Conservation (phyloP, 306 rosid genomes). For the Quercus ilex region DNA sequence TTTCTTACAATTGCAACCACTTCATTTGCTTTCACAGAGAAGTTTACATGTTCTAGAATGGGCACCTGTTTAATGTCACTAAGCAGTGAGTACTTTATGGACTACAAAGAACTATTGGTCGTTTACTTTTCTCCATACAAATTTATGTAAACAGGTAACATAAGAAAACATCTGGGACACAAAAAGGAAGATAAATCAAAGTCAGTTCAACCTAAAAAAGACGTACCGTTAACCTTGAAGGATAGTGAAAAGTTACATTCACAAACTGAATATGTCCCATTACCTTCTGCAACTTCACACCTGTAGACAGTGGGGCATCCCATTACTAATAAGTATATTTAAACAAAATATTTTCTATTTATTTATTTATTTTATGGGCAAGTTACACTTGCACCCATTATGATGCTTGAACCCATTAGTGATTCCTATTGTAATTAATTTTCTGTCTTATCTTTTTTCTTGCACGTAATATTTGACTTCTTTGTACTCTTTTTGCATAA, state of each 20-base stretch:
- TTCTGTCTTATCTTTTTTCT: too few species aligned
- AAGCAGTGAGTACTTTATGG: background rate
- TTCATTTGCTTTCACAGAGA: slow-evolving; percentile 62
- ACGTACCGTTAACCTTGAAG: slow-evolving; percentile 48
- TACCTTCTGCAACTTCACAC: slow-evolving; percentile 53
- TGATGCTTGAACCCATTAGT: too few species aligned
- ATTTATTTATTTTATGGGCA: background rate
- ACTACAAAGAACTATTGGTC: background rate
- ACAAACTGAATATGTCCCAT: slow-evolving; percentile 62
- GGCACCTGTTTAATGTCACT: slow-evolving; percentile 46
- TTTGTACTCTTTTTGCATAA: too few species aligned
- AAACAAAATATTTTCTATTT: background rate
- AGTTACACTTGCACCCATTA: background rate
- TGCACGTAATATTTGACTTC: too few species aligned
- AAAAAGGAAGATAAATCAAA: slow-evolving; percentile 4
- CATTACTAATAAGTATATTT: slow-evolving; percentile 15
- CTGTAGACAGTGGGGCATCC: slow-evolving; percentile 37
- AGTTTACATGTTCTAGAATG: slow-evolving; percentile 49
- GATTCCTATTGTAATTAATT: too few species aligned
- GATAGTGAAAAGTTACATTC: slow-evolving; percentile 65
- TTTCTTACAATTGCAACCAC: slow-evolving; percentile 70
- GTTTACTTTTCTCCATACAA: background rate
- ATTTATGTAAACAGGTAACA: background rate
- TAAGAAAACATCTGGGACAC: slow-evolving; percentile 5
- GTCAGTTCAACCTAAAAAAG: background rate